phyloP scores from a whole-genome alignment of 148 eudicot genomes.

The Persicaria maculosa region DNA sequence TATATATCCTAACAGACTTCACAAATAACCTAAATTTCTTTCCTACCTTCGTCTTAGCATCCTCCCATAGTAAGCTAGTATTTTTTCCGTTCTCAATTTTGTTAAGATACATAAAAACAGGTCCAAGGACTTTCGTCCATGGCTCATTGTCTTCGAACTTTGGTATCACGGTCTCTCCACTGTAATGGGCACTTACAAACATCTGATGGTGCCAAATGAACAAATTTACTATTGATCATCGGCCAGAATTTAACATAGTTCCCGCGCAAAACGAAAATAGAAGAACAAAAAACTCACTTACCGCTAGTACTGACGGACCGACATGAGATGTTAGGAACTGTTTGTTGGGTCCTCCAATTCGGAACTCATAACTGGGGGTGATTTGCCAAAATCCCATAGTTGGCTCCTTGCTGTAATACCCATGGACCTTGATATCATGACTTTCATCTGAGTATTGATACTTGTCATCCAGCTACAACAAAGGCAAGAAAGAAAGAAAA shows the following conservation, averaged over 20 bases:
- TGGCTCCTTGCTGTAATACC: conserved; percentile 50
- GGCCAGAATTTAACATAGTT: not conserved
- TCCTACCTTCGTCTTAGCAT: conserved; percentile 46
- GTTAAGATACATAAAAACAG: conserved; percentile 50
- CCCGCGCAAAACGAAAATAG: not conserved
- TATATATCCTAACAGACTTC: not conserved
- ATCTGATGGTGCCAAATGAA: conserved; percentile 24
- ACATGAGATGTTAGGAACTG: conserved; percentile 80
- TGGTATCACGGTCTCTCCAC: conserved; percentile 37
- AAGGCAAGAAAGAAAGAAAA: not conserved
- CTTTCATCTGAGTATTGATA: conserved; percentile 67
- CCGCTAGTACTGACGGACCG: conserved; percentile 64
- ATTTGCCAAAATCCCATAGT: conserved; percentile 73
- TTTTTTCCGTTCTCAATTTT: conserved; percentile 18
- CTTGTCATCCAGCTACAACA: conserved; percentile 75
- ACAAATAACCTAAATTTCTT: not conserved
- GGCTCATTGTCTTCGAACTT: conserved; percentile 41
- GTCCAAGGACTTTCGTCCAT: conserved; percentile 58
- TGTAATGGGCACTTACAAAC: conserved; percentile 58
- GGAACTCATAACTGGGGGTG: conserved; percentile 76
- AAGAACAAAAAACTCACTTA: conserved; percentile 20
- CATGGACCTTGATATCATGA: conserved; percentile 60
- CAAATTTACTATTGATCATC: not conserved
- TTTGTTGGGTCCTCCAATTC: conserved; percentile 65
- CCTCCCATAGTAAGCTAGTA: conserved; percentile 35